Conservation (phyloP, 2,329 filamentous ascomycete species). For the Biscogniauxia mediterranea region DNA sequence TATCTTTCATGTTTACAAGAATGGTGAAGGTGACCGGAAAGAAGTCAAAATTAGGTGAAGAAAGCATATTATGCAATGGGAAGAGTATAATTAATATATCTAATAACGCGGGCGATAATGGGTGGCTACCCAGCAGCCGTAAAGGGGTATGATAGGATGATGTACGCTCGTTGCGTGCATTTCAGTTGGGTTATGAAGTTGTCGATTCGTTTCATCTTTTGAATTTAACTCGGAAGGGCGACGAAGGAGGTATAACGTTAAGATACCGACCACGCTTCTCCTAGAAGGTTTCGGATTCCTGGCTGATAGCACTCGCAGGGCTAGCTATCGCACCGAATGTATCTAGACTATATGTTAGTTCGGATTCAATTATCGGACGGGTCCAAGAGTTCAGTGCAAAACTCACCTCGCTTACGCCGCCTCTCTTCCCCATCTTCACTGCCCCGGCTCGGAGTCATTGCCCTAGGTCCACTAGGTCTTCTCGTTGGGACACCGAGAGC, state of each 20-base stretch:
- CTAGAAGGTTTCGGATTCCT: slow-evolving; percentile 56
- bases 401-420: slow-evolving; percentile 57
- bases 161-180: slow-evolving; percentile 4
- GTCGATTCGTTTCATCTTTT: slow-evolving; percentile 9
- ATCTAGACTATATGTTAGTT: slow-evolving; percentile 36
- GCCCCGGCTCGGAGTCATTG: slow-evolving; percentile 55
- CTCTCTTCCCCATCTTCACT: slow-evolving; percentile 48
- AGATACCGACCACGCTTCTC: slow-evolving; percentile 29
- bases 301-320: slow-evolving; percentile 37
- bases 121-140: neutral
- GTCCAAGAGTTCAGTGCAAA: neutral
- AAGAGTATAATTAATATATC: neutral
- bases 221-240: slow-evolving; percentile 32
- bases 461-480: slow-evolving; percentile 56
- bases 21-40: neutral
- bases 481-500: slow-evolving; percentile 52
- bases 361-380: neutral
- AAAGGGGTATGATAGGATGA: neutral
- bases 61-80: neutral
- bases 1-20: neutral
- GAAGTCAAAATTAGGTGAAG: neutral
- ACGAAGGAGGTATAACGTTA: slow-evolving; percentile 28
- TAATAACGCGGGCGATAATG: neutral
- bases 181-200: neutral
- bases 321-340: slow-evolving; percentile 51